Base-by-base conservation (phyloP, 106 monocot genomes). In the Posidonia australis region DNA sequence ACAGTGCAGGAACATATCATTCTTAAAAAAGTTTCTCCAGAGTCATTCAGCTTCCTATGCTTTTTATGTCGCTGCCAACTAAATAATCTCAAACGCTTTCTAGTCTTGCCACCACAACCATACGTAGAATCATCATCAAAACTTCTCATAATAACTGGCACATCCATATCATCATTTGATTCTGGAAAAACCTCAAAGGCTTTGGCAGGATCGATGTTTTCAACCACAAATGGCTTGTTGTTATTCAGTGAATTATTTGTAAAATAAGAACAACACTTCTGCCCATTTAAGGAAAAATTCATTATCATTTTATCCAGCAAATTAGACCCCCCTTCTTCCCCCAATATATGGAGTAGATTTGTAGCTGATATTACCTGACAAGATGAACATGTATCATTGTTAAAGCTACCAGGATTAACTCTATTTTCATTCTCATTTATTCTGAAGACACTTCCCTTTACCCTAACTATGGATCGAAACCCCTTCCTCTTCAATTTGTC, bases 1-100 rank as follows among this genome's bases (percentile, higher is more conserved):
- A 9, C 12, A 24, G 23, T 22, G 24, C 9, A 54, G 23, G 59
- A 59, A 28, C 28, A 30, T 16, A 12, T 10, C 19, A n/a, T 41
- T 42, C 61, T 42, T 36, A 44, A 14, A 9, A n/a, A 41, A 9
- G 5, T 46, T 6, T 63, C 17, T 44, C n/a, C 44, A 46, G 24
- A 46, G 5, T 32, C 25, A 46, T 22, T 27, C 42, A 64, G 21
- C 46, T 64, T 64, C 44, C 16, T 45, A 14, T 46, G 14, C 24
- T 13, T 64, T 32, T 64, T 64, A 32, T 7, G 23, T 6, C 46
- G 46, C 16, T 64, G 24, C 63, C 63, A 64, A 46, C 63, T 64
- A 46, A 22, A 64, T 26, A 64, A 64, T 64, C 63, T 26, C 46
- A 46, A 10, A 17, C 3, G 63, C 16, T 46, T 64, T 26, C 5